Evolutionary conservation across 2,329 filamentous ascomycete species (phyloP).

Genomic region (Trichoderma lentiforme): DNA sequence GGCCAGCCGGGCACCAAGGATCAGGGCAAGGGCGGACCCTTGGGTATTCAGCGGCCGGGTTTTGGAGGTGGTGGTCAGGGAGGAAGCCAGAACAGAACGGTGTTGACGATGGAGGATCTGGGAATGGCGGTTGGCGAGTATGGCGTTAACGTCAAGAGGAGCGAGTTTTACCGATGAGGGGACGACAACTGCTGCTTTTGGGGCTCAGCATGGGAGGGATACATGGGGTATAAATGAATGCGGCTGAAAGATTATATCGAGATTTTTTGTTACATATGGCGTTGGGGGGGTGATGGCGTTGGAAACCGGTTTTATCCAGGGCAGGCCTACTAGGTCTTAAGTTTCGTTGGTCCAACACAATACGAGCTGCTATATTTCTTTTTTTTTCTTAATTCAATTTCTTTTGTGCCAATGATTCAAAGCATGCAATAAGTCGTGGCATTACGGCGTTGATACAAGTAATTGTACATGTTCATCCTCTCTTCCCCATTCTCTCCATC

Average conservation of each 20-base stretch:
- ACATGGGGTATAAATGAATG: background rate
- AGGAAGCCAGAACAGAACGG: slow-evolving; percentile 83
- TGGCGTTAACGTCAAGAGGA: slow-evolving; percentile 93
- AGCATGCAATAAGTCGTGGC: background rate
- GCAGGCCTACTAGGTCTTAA: background rate
- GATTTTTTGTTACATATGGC: slow-evolving; percentile 4
- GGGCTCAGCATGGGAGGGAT: background rate
- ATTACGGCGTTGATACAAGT: slow-evolving; percentile 29
- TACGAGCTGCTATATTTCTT: background rate
- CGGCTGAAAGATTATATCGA: background rate
- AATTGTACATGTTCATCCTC: slow-evolving; percentile 28
- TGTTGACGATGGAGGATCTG: slow-evolving; percentile 97
- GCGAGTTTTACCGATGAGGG: slow-evolving; percentile 75
- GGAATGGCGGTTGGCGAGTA: slow-evolving; percentile 98
- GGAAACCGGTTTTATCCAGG: background rate
- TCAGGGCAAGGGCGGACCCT: slow-evolving; percentile 55
- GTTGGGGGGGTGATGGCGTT: slow-evolving; percentile 17
- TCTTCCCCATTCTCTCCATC: slow-evolving; percentile 20
- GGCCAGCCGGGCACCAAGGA: slow-evolving; percentile 55
- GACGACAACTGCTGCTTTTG: background rate
- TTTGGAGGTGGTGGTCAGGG: slow-evolving; percentile 87
- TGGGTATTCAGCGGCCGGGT: slow-evolving; percentile 73
- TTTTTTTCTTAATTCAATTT: background rate
- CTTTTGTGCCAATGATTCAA: background rate
- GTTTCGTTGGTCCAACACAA: slow-evolving; percentile 1